Evolutionary conservation across 225 moss, liverwort and hornwort species (phyloP).

Genomic region (Climacium dendroides): DNA sequence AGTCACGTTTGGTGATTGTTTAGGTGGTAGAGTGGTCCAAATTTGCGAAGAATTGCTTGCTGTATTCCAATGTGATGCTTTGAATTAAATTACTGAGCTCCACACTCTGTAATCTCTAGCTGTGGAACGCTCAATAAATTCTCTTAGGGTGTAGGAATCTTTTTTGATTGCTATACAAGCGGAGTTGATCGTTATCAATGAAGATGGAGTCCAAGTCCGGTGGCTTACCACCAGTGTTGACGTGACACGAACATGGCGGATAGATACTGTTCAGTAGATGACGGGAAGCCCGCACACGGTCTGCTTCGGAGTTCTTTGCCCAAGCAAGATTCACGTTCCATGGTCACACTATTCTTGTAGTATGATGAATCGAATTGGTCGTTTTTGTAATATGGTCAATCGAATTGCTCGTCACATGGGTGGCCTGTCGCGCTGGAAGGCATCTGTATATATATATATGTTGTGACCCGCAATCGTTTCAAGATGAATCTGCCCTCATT

Average conservation of each 20-base stretch:
- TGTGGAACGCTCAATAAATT: neutral
- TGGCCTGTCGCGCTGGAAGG: neutral
- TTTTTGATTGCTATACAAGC: neutral
- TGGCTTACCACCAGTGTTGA: neutral
- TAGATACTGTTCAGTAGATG: neutral
- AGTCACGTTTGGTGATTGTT: neutral
- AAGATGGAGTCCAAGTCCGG: neutral
- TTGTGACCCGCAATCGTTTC: neutral
- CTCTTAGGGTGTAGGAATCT: neutral
- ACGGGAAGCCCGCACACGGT: neutral
- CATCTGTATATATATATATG: neutral
- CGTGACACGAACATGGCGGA: neutral
- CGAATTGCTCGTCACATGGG: neutral
- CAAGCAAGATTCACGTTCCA: neutral
- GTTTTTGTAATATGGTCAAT: neutral
- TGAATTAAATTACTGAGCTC: neutral
- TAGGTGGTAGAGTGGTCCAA: neutral
- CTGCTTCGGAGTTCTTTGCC: neutral
- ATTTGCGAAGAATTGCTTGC: neutral
- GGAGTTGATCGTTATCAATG: neutral
- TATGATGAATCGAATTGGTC: neutral
- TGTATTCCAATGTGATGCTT: neutral
- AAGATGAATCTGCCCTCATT: neutral
- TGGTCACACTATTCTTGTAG: neutral
- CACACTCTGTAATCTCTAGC: neutral